These are phyloP conservation scores for Liquidambar formosana DNA, from an alignment of 164 flowering plant species.

Conservation along the genomic window DNA sequence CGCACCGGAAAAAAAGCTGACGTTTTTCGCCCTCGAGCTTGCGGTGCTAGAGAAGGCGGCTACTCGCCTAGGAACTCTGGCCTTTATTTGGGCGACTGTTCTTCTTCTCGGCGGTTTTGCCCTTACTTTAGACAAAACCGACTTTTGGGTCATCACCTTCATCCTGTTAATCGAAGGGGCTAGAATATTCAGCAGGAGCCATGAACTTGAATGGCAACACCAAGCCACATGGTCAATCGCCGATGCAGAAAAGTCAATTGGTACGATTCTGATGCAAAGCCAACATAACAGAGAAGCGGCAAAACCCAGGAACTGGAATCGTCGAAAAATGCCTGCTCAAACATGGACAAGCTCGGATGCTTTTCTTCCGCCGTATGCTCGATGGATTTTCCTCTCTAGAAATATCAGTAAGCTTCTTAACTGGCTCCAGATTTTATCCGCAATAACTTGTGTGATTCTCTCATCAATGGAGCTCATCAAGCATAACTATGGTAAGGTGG, in stretches of 20 bases:
- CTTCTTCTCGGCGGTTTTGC: constrained; percentile 98
- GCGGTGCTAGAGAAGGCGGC: constrained; percentile 85
- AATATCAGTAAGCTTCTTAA: constrained; percentile 75
- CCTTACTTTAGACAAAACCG: constrained; percentile 65
- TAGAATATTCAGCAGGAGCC: no score
- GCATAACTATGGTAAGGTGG: no score
- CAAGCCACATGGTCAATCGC: no score
- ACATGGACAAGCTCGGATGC: constrained; percentile 77
- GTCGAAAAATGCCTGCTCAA: constrained; percentile 34
- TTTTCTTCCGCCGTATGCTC: constrained; percentile 75
- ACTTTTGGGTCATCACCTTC: constrained; percentile 83
- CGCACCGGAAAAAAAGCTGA: no score
- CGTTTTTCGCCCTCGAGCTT: constrained; percentile 82
- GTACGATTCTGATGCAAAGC: constrained; percentile 14
- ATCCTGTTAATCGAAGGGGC: constrained; percentile 78
- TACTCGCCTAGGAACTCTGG: constrained; percentile 79
- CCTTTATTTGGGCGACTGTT: constrained; percentile 97
- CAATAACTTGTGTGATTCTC: no score
- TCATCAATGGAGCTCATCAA: no score
- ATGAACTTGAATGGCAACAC: no score
- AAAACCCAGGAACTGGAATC: constrained; percentile 14
- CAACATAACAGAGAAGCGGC: constrained; percentile 28
- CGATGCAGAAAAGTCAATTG: constrained; percentile 53
- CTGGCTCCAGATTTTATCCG: constrained; percentile 95
- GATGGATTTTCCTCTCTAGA: constrained; percentile 71